Percentiles rank a stretch among this genome's conserved stretches.
These are phyloP conservation scores for Aspergillus udagawae DNA, from an alignment of 2,329 filamentous ascomycete species.

Conservation along the genomic window DNA sequence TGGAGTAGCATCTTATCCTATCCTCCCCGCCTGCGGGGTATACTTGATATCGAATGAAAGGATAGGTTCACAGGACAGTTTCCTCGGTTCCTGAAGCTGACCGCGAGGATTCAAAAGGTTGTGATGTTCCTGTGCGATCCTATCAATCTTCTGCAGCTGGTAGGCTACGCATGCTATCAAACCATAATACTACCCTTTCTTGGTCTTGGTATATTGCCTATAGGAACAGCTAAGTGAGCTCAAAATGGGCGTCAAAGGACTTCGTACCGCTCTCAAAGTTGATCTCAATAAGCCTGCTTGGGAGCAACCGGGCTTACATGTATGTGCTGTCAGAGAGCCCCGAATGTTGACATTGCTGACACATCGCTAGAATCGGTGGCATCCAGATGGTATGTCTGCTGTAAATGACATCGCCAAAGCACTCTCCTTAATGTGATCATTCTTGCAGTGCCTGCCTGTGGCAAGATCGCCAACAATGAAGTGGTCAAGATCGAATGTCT, in stretches of 20 bases:
- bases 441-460: constrained; percentile 64
- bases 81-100: neutral
- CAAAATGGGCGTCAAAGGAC: constrained; percentile 40
- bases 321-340: constrained; percentile 40
- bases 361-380: constrained; percentile 74
- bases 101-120: neutral
- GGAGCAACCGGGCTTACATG: constrained; percentile 67
- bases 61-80: neutral
- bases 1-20: neutral
- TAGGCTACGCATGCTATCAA: neutral
- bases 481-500: constrained; percentile 91
- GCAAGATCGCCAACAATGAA: constrained; percentile 73
- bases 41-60: no score
- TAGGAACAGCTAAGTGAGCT: neutral
- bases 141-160: neutral
- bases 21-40: neutral
- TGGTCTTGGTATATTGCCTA: constrained; percentile 2
- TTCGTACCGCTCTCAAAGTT: constrained; percentile 70
- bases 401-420: neutral
- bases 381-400: constrained; percentile 70
- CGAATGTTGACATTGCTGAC: constrained; percentile 5
- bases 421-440: neutral
- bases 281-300: constrained; percentile 67
- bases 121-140: neutral
- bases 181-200: constrained; percentile 8